Evolutionary conservation across 352 stramenopile species (phyloP), one percentile per base, ranked within the genome.

Genomic region (Globisporangium cylindrosporum): DNA sequence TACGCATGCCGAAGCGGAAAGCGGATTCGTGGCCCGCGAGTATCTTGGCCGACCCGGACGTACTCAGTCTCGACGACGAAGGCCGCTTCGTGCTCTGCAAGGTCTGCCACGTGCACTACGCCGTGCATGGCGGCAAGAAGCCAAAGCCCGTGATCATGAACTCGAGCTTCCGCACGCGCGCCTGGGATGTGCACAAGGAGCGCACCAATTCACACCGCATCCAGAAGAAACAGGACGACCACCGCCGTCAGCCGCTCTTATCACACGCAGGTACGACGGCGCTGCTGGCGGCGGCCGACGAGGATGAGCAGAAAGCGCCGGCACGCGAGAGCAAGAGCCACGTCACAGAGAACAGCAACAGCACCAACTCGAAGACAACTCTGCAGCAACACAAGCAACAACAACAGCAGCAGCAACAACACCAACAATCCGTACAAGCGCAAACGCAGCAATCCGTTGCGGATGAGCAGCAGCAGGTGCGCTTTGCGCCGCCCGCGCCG

Each of bases 81-180:
- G 85, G 85, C 29, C 79, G 81, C 32, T 91, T 88, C 60, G 85
- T 93, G 69, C 74, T 93, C 59, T 93, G 85, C 70, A 91, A 91
- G 67, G 88, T 93, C 67, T 93, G 85, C 67, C 85, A 93, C 68
- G 80, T 91, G 43, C 83, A 93, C 70, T 93, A 91, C 71, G 83
- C 85, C 10, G 81, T 93, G 48, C 83, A 93, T 62, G 85, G 85
- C 62, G 85, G 85, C 61, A 93, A 93, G 78, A 90, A 89, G 60
- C 85, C 85, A 56, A 91, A 91, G 57, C 85, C 85, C 7, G 83
- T 93, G 38, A 86, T 93, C 64, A 91, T 93, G 83, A 93, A 93
- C 74, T 90, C 85, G 25, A 85, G 87, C 58, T 93, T 93, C 67
- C 85, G 85, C 57, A 90, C 81, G 57, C 76, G 85, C 27, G 85